These are phyloP conservation scores for Heliosperma pusillum DNA, from an alignment of 148 eudicot species.

Conservation along the genomic window DNA sequence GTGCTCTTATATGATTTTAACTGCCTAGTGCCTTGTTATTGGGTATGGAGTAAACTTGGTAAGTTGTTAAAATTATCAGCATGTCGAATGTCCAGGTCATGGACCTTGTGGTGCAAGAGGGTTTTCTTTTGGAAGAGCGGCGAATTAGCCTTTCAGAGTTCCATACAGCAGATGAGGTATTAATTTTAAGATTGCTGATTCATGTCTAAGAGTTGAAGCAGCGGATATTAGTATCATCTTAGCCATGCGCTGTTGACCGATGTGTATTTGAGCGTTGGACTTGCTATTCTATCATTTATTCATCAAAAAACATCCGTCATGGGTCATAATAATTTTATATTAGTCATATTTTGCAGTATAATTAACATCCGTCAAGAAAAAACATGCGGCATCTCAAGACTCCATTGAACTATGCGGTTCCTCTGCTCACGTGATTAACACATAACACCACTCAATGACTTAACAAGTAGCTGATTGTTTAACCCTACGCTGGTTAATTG, in stretches of 20 bases:
- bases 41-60: neutral
- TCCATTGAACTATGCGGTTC: too few species aligned
- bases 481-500: neutral
- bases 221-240: neutral
- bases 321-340: too few species aligned
- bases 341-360: too few species aligned
- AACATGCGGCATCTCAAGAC: too few species aligned
- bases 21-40: neutral
- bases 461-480: too few species aligned
- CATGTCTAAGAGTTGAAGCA: neutral
- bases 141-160: constrained; percentile 89
- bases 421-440: too few species aligned
- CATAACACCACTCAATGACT: too few species aligned
- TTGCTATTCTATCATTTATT: too few species aligned
- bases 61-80: neutral
- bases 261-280: too few species aligned
- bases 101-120: constrained; percentile 82
- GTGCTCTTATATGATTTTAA: neutral
- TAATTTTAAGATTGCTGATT: constrained; percentile 1
- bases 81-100: constrained; percentile 54
- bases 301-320: too few species aligned
- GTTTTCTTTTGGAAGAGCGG: constrained; percentile 67
- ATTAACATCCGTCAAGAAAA: too few species aligned
- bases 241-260: neutral
- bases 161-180: constrained; percentile 95